Percentiles rank a stretch among this genome's conserved stretches.
These are phyloP conservation scores for Fraxinus ornus DNA, from an alignment of 305 asterid genomes.

Conservation along the genomic window DNA sequence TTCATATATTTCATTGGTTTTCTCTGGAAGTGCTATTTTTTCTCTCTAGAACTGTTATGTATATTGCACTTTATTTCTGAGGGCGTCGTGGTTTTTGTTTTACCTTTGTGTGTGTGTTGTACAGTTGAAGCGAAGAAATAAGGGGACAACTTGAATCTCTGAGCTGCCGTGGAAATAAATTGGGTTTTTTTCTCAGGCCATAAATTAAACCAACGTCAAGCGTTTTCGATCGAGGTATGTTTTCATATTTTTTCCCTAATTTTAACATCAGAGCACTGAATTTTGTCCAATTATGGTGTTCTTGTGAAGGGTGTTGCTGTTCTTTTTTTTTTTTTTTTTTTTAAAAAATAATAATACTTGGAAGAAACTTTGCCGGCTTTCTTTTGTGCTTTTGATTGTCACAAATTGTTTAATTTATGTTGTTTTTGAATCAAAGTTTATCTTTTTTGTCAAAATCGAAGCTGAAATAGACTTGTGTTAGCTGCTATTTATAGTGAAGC, in stretches of 20 bases:
- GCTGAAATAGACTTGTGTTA: background rate
- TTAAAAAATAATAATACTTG: background rate
- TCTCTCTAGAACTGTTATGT: background rate
- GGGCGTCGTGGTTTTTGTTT: background rate
- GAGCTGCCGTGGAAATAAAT: background rate
- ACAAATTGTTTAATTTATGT: background rate
- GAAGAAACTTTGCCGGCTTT: background rate
- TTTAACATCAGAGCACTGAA: background rate
- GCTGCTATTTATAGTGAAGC: conserved; percentile 14
- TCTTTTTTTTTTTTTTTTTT: background rate
- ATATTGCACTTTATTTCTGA: background rate
- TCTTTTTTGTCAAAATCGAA: background rate
- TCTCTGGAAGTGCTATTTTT: background rate
- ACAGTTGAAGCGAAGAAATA: background rate
- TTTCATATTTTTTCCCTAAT: background rate
- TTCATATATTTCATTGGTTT: background rate
- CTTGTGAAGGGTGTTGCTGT: background rate
- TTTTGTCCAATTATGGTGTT: background rate
- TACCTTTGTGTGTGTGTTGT: background rate
- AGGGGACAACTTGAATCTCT: background rate
- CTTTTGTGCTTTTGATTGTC: background rate
- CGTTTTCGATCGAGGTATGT: conserved; percentile 1
- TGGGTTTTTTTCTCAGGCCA: background rate
- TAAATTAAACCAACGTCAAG: background rate
- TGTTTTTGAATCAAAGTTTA: conserved; percentile 9